Percentiles rank a stretch among this genome's conserved stretches.
Evolutionary conservation across 1,284 basidiomycete species (phyloP).

Genomic region (Sanghuangporus sanghuang): DNA sequence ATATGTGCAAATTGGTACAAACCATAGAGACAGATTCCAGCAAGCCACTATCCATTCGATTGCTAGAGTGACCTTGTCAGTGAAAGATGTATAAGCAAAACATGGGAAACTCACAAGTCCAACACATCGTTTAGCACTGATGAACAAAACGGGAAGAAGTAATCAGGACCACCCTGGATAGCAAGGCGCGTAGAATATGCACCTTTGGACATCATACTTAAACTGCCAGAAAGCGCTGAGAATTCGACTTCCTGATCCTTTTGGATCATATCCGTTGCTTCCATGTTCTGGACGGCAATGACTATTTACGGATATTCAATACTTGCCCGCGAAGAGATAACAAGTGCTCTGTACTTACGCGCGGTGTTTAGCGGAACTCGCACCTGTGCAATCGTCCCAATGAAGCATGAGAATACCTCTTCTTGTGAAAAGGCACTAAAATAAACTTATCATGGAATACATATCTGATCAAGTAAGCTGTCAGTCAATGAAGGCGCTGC

Average conservation of each 20-base stretch:
- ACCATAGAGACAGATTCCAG: conserved; percentile 69
- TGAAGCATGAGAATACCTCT: conserved; percentile 18
- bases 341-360: conserved; percentile 38
- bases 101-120: conserved; percentile 55
- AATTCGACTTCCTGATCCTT: conserved; percentile 75
- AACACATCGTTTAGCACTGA: conserved; percentile 84
- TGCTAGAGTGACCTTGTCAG: conserved; percentile 23
- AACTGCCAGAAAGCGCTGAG: conserved; percentile 72
- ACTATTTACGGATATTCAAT: conserved; percentile 26
- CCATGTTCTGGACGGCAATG: conserved; percentile 87
- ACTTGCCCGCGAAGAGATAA: background rate
- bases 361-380: conserved; percentile 91
- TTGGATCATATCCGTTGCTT: conserved; percentile 59
- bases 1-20: conserved; percentile 13
- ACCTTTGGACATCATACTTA: conserved; percentile 90
- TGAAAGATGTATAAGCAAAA: background rate
- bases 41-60: conserved; percentile 74
- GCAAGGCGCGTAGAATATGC: conserved; percentile 12
- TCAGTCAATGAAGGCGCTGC: background rate
- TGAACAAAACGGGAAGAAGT: conserved; percentile 3
- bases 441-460: conserved; percentile 65
- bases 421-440: conserved; percentile 16
- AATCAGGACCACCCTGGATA: background rate
- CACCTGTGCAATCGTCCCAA: conserved; percentile 48
- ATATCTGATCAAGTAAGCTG: conserved; percentile 42